Evolutionary conservation across 148 eudicot species (phyloP), one percentile per base, ranked within the genome.

Genomic region (Vaccinium myrtillus): DNA sequence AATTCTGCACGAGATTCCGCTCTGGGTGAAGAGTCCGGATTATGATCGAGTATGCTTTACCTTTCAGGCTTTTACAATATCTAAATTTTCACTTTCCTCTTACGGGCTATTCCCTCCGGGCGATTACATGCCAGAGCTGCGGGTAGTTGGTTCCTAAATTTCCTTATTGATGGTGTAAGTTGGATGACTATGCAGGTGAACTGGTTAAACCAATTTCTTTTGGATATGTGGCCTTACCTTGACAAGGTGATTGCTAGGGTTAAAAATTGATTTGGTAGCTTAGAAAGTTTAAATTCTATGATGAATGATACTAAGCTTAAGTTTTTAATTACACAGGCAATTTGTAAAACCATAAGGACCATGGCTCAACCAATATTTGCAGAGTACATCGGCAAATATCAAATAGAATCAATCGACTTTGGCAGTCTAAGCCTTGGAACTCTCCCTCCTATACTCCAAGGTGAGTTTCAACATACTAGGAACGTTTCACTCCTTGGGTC

Each of bases 21-120:
- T 87, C 32, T 96, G 99, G 99, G 89, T 96, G 61, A 96, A 96
- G 85, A 92, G 91, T 89, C 98, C 98, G 30, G 99, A 96, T 86
- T 96, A 92, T 89, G 99, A 94, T 43, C 88, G 99, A 86, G 99
- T 96, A 89, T 88, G 91, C 67, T 77, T 25, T 56, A 49, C 14
- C 21, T 82, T 75, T 61, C 50, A 23, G 8, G 49, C 61, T 11
- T 65, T 49, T 9, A 30, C 21, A 75, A 4, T 2, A 16, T 4
- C 8, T 61, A 51, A 54, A 10, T 65, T 73, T 73, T 61, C 14
- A 43, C 21, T 43, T 13, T 6, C 9, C 15, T 55, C 50, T 1
- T 25, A 75, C 21, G 78, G 8, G 50, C 32, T 39, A 15, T 83
- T 63, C 5, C 78, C 30, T 43, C 23, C 11, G 13, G 14, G 39